Evolutionary conservation across 2,329 filamentous ascomycete genomes (phyloP).

Genomic region (Colletotrichum euphorbiae): DNA sequence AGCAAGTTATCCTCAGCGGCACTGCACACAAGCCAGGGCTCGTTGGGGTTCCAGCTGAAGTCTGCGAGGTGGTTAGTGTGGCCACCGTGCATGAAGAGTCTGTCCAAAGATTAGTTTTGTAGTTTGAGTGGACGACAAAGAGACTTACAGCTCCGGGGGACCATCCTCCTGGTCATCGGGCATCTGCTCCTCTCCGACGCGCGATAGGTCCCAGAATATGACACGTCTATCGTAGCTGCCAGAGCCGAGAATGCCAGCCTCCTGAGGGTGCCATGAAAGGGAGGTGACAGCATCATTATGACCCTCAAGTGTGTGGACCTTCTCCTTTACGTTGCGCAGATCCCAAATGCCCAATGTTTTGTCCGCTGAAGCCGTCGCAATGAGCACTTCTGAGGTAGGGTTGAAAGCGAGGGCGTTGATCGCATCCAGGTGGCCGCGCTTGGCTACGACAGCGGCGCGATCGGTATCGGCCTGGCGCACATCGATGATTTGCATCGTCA

Average conservation of each 20-base stretch:
- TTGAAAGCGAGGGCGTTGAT: conserved; percentile 98
- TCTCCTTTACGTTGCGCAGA: conserved; percentile 88
- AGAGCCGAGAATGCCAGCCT: conserved; percentile 88
- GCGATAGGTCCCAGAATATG: conserved; percentile 95
- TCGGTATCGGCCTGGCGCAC: conserved; percentile 76
- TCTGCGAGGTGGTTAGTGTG: conserved; percentile 97
- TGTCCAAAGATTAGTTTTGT: conserved; percentile 50
- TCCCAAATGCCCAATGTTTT: conserved; percentile 98
- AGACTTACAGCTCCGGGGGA: conserved; percentile 83
- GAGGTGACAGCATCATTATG: conserved; percentile 93
- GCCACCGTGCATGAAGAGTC: conserved; percentile 97
- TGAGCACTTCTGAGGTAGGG: conserved; percentile 86
- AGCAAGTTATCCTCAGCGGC: conserved; percentile 97
- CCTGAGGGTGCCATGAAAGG: conserved; percentile 92
- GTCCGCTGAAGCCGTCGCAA: conserved; percentile 94
- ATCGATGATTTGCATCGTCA: conserved; percentile 92
- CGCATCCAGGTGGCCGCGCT: conserved; percentile 85
- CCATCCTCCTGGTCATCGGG: conserved; percentile 96
- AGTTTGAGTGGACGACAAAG: neutral
- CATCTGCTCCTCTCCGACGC: conserved; percentile 92
- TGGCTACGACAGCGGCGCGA: conserved; percentile 75
- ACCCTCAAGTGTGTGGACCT: conserved; percentile 89
- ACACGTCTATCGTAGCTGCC: conserved; percentile 93
- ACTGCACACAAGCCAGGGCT: conserved; percentile 95
- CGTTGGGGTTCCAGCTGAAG: conserved; percentile 97